Evolutionary conservation across 148 eudicot genomes (phyloP).

Genomic region (Rhododendron vialii): DNA sequence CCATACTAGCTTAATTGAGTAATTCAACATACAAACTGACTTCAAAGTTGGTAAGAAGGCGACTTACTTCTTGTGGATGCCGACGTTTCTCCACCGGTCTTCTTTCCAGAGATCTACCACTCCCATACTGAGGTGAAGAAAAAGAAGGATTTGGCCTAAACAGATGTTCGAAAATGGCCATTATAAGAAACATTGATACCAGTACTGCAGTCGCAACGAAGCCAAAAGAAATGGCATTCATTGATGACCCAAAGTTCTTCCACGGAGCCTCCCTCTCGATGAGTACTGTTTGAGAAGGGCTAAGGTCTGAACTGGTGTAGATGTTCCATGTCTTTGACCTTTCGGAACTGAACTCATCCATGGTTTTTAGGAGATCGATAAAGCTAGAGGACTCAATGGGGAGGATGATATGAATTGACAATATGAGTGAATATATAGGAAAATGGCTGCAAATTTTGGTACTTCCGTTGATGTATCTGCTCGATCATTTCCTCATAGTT

Average conservation of each 20-base stretch:
- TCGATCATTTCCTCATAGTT: neutral
- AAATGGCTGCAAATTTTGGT: neutral
- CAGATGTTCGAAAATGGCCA: slow-evolving; percentile 74
- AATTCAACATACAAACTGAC: neutral
- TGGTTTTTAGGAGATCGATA: slow-evolving; percentile 1
- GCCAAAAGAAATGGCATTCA: slow-evolving; percentile 74
- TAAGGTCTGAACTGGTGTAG: slow-evolving; percentile 31
- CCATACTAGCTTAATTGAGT: neutral
- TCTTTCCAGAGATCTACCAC: slow-evolving; percentile 21
- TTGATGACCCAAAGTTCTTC: slow-evolving; percentile 47
- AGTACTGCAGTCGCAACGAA: slow-evolving; percentile 75
- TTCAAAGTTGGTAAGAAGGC: neutral
- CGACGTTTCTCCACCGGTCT: slow-evolving; percentile 25
- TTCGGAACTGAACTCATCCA: slow-evolving; percentile 31
- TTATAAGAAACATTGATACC: slow-evolving; percentile 65
- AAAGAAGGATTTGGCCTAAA: slow-evolving; percentile 40
- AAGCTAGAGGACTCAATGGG: neutral
- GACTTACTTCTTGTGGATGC: slow-evolving; percentile 36
- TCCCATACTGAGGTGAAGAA: slow-evolving; percentile 29
- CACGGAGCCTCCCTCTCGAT: slow-evolving; percentile 31
- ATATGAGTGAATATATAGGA: neutral
- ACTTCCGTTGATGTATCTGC: neutral
- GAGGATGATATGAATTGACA: neutral
- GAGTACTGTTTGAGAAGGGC: slow-evolving; percentile 22
- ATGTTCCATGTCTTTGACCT: slow-evolving; percentile 42